Conservation (phyloP, 164 flowering plant species). For the Macadamia tetraphylla region DNA sequence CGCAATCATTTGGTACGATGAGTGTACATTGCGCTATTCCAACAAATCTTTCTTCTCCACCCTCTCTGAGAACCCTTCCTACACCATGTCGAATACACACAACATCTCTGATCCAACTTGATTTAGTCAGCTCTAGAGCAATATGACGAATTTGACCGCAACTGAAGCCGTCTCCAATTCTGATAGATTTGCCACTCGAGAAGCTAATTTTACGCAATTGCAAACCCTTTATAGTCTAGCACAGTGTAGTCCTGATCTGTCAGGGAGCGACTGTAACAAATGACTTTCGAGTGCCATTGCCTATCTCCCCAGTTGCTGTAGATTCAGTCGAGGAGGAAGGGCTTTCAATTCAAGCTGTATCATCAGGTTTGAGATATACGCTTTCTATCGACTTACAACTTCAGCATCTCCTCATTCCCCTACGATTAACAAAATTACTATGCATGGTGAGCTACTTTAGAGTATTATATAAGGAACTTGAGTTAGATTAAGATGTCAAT, state of each 20-base stretch:
- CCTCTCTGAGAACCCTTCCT: no score
- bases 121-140: no score
- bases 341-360: slow-evolving; percentile 1
- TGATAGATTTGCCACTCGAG: not conserved
- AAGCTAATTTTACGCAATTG: not conserved
- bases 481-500: no score
- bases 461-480: no score
- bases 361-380: no score
- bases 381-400: no score
- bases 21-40: no score
- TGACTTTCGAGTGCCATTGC: not conserved
- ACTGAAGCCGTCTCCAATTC: not conserved
- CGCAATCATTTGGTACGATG: no score
- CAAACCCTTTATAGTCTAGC: slow-evolving; percentile 5
- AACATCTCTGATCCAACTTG: no score
- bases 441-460: not conserved
- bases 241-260: slow-evolving; percentile 21
- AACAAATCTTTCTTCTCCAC: no score
- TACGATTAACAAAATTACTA: not conserved
- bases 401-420: not conserved
- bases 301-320: not conserved
- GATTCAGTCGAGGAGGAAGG: not conserved
- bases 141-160: not conserved
- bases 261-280: no score
- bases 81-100: no score